phyloP scores from a whole-genome alignment of 2,329 filamentous ascomycete genomes.

The Chrysoporthe deuterocubensis region DNA sequence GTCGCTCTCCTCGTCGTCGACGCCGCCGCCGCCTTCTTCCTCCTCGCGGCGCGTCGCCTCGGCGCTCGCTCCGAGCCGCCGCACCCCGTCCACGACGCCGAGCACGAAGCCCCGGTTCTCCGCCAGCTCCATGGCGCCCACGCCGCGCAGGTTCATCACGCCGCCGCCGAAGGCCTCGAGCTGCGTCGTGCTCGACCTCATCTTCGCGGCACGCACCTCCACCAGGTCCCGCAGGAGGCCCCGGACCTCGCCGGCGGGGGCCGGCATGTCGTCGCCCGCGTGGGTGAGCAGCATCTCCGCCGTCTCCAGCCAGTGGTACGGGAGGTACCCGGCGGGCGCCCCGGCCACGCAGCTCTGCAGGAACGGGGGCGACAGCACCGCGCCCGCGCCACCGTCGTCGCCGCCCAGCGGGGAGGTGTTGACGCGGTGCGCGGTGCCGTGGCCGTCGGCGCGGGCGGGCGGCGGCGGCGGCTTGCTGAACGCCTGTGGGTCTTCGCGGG shows the following conservation, averaged over 20 bases:
- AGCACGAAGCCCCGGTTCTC: constrained; percentile 84
- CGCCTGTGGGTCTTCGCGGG: constrained; percentile 67
- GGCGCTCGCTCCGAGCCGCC: constrained; percentile 79
- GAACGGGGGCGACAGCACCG: constrained; percentile 72
- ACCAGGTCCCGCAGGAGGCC: constrained; percentile 78
- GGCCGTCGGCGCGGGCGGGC: constrained; percentile 54
- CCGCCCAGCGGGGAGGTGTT: constrained; percentile 30
- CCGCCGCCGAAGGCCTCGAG: constrained; percentile 74
- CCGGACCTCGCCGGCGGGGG: constrained; percentile 71
- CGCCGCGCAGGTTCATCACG: constrained; percentile 70
- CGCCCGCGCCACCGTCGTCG: constrained; percentile 33
- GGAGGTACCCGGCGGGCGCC: constrained; percentile 71
- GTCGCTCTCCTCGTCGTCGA: constrained; percentile 63
- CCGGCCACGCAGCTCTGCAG: constrained; percentile 73
- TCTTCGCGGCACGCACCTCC: constrained; percentile 88
- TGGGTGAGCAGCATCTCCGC: constrained; percentile 85
- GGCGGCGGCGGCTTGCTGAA: constrained; percentile 80
- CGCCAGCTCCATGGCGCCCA: constrained; percentile 91
- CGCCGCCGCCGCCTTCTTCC: constrained; percentile 64
- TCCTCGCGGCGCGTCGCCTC: constrained; percentile 80
- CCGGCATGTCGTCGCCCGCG: constrained; percentile 79
- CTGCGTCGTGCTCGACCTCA: constrained; percentile 73
- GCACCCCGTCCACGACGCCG: constrained; percentile 84
- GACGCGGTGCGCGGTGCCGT: constrained; percentile 46
- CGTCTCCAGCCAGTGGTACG: constrained; percentile 95